phyloP scores from a whole-genome alignment of 2,329 filamentous ascomycete genomes.

The Sarocladium kiliense region DNA sequence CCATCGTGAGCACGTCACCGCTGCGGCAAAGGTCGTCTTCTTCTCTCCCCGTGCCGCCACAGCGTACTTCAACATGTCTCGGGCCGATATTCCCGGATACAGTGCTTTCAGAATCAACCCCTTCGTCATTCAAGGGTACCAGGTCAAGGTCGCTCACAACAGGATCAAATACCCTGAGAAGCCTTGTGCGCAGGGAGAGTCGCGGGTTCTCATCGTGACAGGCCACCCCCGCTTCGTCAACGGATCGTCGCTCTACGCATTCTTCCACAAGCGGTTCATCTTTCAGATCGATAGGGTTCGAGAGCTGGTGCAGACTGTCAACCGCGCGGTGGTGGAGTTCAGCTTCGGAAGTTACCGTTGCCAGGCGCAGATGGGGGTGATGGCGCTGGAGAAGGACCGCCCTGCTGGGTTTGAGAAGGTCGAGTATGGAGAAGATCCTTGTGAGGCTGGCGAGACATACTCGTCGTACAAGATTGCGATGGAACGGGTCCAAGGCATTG shows the following conservation, averaged over 20 bases:
- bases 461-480: constrained; percentile 26
- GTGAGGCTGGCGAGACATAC: constrained; percentile 25
- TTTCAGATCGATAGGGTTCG: constrained; percentile 43
- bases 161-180: constrained; percentile 38
- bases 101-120: constrained; percentile 20
- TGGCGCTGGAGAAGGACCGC: constrained; percentile 29
- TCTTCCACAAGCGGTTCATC: constrained; percentile 37
- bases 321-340: constrained; percentile 38
- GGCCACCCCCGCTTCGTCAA: constrained; percentile 41
- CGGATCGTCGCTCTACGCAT: constrained; percentile 27
- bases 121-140: constrained; percentile 25
- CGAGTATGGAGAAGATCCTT: constrained; percentile 33
- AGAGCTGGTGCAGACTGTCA: constrained; percentile 20
- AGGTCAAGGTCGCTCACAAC: constrained; percentile 39
- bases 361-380: constrained; percentile 46
- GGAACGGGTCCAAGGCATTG: constrained; percentile 26
- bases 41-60: constrained; percentile 36
- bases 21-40: constrained; percentile 46
- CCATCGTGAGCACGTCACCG: constrained; percentile 25
- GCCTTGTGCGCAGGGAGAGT: constrained; percentile 23
- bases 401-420: constrained; percentile 30
- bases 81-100: no score
- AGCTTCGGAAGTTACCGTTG: constrained; percentile 51
- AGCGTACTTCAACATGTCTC: constrained; percentile 19
- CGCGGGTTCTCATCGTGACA: constrained; percentile 45